phyloP scores from a whole-genome alignment of 2,329 filamentous ascomycete genomes.

The Claviceps purpurea region DNA sequence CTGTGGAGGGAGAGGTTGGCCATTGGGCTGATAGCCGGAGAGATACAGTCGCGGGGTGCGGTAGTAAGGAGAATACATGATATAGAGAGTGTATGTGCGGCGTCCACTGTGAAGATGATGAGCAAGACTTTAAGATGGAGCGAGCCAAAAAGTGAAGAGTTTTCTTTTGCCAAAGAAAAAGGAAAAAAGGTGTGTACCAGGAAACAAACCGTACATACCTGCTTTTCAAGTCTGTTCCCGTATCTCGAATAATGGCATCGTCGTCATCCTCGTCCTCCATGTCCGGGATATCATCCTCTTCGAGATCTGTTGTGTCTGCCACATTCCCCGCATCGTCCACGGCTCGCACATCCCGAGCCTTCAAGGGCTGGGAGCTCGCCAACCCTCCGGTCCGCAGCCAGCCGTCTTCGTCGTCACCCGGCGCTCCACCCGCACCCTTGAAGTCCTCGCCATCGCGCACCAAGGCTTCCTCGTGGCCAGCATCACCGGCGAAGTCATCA shows the following conservation, averaged over 20 bases:
- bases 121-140: background rate
- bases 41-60: constrained; percentile 90
- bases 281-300: constrained; percentile 80
- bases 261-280: constrained; percentile 98
- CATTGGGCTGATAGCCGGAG: constrained; percentile 70
- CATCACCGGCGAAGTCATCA: constrained; percentile 83
- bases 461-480: constrained; percentile 72
- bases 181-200: background rate
- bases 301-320: constrained; percentile 56
- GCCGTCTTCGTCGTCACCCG: constrained; percentile 61
- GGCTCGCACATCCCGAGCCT: constrained; percentile 69
- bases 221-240: constrained; percentile 32
- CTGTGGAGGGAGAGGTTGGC: constrained; percentile 67
- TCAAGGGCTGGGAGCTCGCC: constrained; percentile 60
- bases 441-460: constrained; percentile 66
- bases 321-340: constrained; percentile 83
- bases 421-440: constrained; percentile 25
- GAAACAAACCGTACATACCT: constrained; percentile 21
- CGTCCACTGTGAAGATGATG: constrained; percentile 45
- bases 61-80: constrained; percentile 95
- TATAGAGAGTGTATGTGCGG: constrained; percentile 96
- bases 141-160: background rate
- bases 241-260: constrained; percentile 86
- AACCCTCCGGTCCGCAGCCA: constrained; percentile 83
- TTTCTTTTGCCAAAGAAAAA: background rate